Conservation (phyloP, 2,329 filamentous ascomycete species). For the Neofusicoccum cordaticola region DNA sequence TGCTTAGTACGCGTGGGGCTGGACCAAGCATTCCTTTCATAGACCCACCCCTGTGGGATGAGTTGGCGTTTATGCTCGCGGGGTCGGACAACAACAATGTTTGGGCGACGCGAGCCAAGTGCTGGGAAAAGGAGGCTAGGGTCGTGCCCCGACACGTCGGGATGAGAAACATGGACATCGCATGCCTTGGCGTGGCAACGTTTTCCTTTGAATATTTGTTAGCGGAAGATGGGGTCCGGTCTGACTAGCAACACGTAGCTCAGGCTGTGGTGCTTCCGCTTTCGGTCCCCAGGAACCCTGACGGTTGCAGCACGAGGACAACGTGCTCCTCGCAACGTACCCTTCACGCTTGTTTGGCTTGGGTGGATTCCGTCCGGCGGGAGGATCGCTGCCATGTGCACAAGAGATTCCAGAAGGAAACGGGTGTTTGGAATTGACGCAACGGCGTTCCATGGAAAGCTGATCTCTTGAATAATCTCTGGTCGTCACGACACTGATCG, state of each 20-base stretch:
- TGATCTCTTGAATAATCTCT: neutral
- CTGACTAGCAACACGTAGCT: neutral
- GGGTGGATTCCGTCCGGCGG: neutral
- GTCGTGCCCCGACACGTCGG: neutral
- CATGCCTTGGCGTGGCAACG: neutral
- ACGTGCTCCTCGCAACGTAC: neutral
- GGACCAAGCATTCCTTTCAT: neutral
- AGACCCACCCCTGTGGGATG: neutral
- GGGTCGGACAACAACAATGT: neutral
- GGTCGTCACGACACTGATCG: neutral
- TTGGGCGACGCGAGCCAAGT: neutral
- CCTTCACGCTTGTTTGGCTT: neutral
- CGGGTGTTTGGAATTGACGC: neutral
- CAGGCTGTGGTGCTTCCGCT: conserved; percentile 1
- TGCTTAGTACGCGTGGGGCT: neutral
- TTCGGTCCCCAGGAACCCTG: neutral
- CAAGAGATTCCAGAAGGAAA: neutral
- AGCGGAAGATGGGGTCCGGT: neutral
- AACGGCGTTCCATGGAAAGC: neutral
- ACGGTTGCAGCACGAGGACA: conserved; percentile 10
- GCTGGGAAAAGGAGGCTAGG: neutral
- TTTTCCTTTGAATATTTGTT: conserved; percentile 5
- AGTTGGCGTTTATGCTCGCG: neutral
- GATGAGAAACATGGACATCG: conserved; percentile 1
- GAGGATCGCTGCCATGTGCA: neutral